Base-by-base conservation (phyloP, 2,329 filamentous ascomycete species). In the Aspergillus puulaauensis region DNA sequence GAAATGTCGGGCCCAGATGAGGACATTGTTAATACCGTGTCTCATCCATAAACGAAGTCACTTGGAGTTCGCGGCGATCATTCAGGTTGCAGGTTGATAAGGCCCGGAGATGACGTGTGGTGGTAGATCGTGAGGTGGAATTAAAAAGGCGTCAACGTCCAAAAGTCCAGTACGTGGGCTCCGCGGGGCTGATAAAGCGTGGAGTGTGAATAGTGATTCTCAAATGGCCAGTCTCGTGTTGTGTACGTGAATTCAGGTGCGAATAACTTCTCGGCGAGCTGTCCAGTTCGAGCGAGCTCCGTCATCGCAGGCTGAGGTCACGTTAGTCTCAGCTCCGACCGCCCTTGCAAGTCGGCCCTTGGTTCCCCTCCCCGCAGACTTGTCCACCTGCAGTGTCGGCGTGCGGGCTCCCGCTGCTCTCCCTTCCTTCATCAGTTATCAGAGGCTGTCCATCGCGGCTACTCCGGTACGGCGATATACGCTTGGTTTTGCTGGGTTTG, bases 1-100 rank as follows among this genome's bases (percentile, higher is more conserved):
- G 82, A 82, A 67, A 89, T 80, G 56, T 81, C 82, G 41, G 69
- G 63, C 58, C 75, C 75, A 63, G 80, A 75, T 73, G 72, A 83
- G 79, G 70, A 71, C 78, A 80, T 80, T 55, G 57, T 72, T 54
- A 61, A 55, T 62, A 57, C 57, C 58, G 52, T 57, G 56, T 61
- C 54, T 58, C 45, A 59, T 59, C 65, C 65, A 66, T 70, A 64
- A 63, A 66, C 45, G 21, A n/a, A 47, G 52, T n/a, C 39, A 27
- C 48, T 43, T 35, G 8, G 24, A 33, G 37, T 40, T 43, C 49
- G 23, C 9, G 49, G 33, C 12, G 35, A 21, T 43, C 19, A 31
- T n/a, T 44, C 43, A 40, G 14, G 35, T 47, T 24, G 45, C 23
- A 27, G 37, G 35, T 35, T 35, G 23, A 51, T 37, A 24, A 31